A percentile compares a stretch with the other conserved stretches of the same genome.
Conservation (phyloP, 768 basidiomycete species). For the Leccinum variicolor region DNA sequence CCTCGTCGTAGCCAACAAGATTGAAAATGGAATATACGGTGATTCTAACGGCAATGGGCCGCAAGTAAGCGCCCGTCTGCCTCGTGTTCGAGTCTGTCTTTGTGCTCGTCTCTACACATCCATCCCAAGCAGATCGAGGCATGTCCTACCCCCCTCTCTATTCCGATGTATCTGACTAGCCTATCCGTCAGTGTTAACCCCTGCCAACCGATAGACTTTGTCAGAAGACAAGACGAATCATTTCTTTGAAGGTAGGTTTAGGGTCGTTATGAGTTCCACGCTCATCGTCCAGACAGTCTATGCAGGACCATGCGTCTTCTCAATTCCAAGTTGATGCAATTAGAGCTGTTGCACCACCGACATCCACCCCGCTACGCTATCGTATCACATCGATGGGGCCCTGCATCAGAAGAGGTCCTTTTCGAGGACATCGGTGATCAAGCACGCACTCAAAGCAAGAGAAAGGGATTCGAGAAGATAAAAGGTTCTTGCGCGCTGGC, state of each 20-base stretch:
- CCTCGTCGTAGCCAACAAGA: not conserved
- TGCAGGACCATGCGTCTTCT: conserved; percentile 23
- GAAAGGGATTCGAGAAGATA: conserved; percentile 24
- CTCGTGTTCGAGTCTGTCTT: not conserved
- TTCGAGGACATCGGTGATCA: conserved; percentile 23
- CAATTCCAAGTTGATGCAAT: conserved; percentile 12
- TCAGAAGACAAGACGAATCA: not conserved
- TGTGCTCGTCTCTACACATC: not conserved
- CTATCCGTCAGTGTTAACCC: too few species aligned
- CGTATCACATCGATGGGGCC: conserved; percentile 28
- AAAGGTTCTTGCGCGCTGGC: conserved; percentile 19
- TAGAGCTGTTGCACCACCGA: conserved; percentile 11
- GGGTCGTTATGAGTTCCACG: not conserved
- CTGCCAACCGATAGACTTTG: not conserved
- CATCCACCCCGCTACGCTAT: conserved; percentile 17
- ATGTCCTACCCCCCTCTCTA: not conserved
- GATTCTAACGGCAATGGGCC: not conserved
- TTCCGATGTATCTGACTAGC: not conserved
- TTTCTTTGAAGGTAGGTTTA: conserved; percentile 3
- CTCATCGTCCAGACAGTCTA: not conserved
- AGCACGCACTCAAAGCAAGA: conserved; percentile 6
- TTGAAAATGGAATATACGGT: not conserved
- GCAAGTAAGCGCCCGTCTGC: not conserved
- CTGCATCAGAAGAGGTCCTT: conserved; percentile 19
- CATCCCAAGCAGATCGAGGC: not conserved